phyloP scores from a whole-genome alignment of 1,284 basidiomycete genomes.

The Sanghuangporus baumii region DNA sequence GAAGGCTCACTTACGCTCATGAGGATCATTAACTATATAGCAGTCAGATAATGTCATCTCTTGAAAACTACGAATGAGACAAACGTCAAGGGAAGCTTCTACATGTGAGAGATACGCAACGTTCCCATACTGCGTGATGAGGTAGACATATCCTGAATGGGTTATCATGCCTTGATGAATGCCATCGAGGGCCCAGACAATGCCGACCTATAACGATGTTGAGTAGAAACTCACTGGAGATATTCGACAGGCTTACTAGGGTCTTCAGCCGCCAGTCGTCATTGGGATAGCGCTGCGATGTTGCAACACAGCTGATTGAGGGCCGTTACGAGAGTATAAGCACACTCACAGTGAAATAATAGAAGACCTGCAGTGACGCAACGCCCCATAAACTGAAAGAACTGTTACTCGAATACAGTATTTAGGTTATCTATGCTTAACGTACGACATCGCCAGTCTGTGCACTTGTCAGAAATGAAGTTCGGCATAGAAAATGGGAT shows the following conservation, averaged over 20 bases:
- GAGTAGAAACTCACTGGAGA: background rate
- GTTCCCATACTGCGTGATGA: slow-evolving; percentile 8
- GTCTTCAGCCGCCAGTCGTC: background rate
- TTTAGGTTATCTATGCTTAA: background rate
- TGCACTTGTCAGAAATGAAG: background rate
- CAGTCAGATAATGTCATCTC: background rate
- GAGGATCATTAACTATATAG: background rate
- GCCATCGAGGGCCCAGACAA: slow-evolving; percentile 14
- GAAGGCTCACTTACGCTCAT: background rate
- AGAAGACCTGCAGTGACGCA: background rate
- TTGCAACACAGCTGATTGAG: background rate
- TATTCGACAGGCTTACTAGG: background rate
- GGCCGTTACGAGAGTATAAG: background rate
- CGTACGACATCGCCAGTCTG: background rate
- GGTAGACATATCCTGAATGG: slow-evolving; percentile 10
- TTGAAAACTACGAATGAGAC: background rate
- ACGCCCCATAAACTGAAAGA: background rate
- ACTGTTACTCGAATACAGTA: background rate
- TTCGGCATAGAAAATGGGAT: background rate
- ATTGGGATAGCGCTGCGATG: background rate
- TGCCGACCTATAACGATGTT: background rate
- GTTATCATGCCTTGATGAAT: slow-evolving; percentile 14
- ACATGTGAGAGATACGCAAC: background rate
- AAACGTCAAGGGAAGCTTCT: slow-evolving; percentile 1
- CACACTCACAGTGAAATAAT: background rate